Conservation (phyloP, 169 alveolate genomes). For the Fabrea salina region DNA sequence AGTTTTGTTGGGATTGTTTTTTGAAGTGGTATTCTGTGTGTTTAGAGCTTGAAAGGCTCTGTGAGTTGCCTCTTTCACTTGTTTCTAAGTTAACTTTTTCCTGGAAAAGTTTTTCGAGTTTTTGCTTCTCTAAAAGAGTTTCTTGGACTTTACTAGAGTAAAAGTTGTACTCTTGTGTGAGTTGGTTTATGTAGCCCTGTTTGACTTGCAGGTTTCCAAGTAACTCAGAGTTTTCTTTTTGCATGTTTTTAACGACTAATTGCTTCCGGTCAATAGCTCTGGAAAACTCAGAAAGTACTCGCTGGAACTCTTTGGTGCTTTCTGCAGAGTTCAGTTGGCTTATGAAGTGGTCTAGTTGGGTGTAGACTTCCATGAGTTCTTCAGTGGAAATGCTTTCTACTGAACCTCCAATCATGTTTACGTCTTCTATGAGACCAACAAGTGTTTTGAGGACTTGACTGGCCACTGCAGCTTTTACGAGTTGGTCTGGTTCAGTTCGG, state of each 20-base stretch:
- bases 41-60: not conserved
- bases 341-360: not conserved
- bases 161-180: not conserved
- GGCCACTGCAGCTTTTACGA: not conserved
- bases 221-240: not conserved
- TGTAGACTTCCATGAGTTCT: not conserved
- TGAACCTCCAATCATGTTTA: not conserved
- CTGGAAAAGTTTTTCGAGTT: not conserved
- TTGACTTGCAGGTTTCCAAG: not conserved
- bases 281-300: not conserved
- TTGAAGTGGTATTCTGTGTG: not conserved
- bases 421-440: not conserved
- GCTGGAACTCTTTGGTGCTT: not conserved
- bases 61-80: not conserved
- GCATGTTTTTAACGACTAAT: not conserved
- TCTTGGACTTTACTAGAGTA: not conserved
- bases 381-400: not conserved
- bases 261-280: not conserved
- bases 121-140: not conserved
- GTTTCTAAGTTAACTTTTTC: not conserved
- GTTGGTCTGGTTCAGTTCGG: not conserved
- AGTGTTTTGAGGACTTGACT: not conserved
- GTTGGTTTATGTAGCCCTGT: not conserved
- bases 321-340: not conserved
- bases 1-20: not conserved